Evolutionary conservation across 192 early-diverging fungal species (phyloP).

Genomic region (Entomortierella chlamydospora): DNA sequence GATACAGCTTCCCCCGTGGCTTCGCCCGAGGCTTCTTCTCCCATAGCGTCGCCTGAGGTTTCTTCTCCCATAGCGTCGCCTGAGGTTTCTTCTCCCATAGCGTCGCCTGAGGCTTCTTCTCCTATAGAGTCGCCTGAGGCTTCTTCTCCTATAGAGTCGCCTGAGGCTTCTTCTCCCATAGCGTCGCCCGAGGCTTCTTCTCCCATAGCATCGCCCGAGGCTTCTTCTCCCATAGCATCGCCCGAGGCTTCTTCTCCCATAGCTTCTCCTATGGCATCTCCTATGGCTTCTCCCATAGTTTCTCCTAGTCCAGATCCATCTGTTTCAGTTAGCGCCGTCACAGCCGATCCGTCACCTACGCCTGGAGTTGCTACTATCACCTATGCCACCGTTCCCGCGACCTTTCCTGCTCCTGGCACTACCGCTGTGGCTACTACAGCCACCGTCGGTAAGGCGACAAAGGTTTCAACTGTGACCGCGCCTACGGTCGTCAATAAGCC

Average conservation of each 20-base stretch:
- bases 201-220: neutral
- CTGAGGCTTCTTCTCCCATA: neutral
- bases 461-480: too few species aligned
- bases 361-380: neutral
- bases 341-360: neutral
- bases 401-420: neutral
- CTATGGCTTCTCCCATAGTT: too few species aligned
- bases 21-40: neutral
- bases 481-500: neutral
- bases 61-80: neutral
- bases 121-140: too few species aligned
- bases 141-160: too few species aligned
- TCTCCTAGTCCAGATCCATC: neutral
- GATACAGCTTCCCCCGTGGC: neutral
- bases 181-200: neutral
- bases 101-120: neutral
- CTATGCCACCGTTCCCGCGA: neutral
- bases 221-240: too few species aligned
- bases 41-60: neutral
- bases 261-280: neutral
- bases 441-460: too few species aligned
- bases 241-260: neutral
- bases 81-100: neutral
- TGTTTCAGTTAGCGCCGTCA: neutral
- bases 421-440: neutral